A percentile compares a stretch with the other conserved stretches of the same genome.
phyloP scores from a whole-genome alignment of 495 filamentous ascomycete species.

The Staphylotrichum longicolle region DNA sequence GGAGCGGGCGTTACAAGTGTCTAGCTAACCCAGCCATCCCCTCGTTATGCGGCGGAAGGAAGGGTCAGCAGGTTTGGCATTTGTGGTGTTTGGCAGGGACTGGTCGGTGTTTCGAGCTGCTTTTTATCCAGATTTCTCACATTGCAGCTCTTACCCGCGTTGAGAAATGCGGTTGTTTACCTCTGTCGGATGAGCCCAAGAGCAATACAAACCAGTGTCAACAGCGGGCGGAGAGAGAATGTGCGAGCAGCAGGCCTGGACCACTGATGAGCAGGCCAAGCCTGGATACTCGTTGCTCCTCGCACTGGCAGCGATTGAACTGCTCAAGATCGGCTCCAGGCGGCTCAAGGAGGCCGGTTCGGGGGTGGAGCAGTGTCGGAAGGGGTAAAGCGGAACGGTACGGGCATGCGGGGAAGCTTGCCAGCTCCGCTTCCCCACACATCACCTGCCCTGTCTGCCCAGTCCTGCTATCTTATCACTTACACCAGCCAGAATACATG shows the following conservation, averaged over 20 bases:
- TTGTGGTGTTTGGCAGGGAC: neutral
- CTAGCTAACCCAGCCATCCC: too few relatives aligned
- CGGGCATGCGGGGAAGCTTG: slow-evolving; percentile 20
- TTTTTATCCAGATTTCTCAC: too few relatives aligned
- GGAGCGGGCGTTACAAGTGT: neutral
- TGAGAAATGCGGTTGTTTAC: neutral
- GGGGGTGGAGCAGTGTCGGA: slow-evolving; percentile 5
- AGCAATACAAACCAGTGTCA: neutral
- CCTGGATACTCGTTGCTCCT: neutral
- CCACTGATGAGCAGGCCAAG: too few relatives aligned
- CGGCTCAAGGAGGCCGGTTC: slow-evolving; percentile 17
- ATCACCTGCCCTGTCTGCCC: slow-evolving; percentile 2
- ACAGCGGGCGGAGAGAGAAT: too few relatives aligned
- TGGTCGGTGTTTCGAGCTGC: neutral
- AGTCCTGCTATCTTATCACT: slow-evolving; percentile 27
- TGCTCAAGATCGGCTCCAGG: slow-evolving; percentile 8
- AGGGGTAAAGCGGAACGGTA: slow-evolving; percentile 12
- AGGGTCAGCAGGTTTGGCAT: neutral
- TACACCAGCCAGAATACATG: slow-evolving; percentile 15
- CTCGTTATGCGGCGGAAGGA: neutral
- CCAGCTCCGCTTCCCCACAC: slow-evolving; percentile 15
- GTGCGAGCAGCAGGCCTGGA: too few relatives aligned
- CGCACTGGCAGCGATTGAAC: neutral
- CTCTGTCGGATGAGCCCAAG: slow-evolving; percentile 1
- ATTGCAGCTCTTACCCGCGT: neutral